phyloP scores from a whole-genome alignment of 257 asterid species.

The Misopates orontium region DNA sequence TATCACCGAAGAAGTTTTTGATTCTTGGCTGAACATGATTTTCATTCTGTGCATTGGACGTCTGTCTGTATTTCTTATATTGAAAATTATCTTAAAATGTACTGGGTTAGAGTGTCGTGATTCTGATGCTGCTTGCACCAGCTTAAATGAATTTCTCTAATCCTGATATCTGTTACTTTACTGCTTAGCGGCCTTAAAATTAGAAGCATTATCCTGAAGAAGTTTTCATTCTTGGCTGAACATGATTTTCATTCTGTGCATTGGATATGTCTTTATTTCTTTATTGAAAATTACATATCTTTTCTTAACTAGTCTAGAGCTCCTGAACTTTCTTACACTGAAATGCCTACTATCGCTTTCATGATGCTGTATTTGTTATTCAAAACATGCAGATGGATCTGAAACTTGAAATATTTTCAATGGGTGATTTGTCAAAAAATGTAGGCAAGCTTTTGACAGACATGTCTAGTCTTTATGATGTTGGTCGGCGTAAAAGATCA shows the following conservation, averaged over 20 bases:
- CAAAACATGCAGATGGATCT: slow-evolving; percentile 90
- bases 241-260: neutral
- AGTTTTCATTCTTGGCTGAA: slow-evolving; percentile 16
- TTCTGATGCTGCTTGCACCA: neutral
- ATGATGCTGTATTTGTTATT: slow-evolving; percentile 29
- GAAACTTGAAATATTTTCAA: slow-evolving; percentile 94
- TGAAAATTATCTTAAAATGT: slow-evolving; percentile 3
- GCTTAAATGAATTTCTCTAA: slow-evolving; percentile 16
- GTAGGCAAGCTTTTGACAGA: slow-evolving; percentile 92
- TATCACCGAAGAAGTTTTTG: slow-evolving; percentile 6
- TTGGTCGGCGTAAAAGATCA: slow-evolving; percentile 87
- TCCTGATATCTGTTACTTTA: slow-evolving; percentile 11
- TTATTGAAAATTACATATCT: slow-evolving; percentile 4
- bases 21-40: slow-evolving; percentile 10
- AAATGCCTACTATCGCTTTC: slow-evolving; percentile 6
- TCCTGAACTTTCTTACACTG: neutral
- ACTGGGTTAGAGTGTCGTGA: neutral
- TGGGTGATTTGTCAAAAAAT: slow-evolving; percentile 86
- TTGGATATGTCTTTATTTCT: neutral
- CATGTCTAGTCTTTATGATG: slow-evolving; percentile 98
- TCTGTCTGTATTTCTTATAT: neutral
- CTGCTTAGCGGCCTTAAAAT: slow-evolving; percentile 9
- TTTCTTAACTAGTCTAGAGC: neutral
- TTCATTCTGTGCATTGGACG: neutral
- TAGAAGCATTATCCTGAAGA: slow-evolving; percentile 1